Base-by-base conservation (phyloP, 2,329 filamentous ascomycete genomes). In the Escovopsis weberi region DNA sequence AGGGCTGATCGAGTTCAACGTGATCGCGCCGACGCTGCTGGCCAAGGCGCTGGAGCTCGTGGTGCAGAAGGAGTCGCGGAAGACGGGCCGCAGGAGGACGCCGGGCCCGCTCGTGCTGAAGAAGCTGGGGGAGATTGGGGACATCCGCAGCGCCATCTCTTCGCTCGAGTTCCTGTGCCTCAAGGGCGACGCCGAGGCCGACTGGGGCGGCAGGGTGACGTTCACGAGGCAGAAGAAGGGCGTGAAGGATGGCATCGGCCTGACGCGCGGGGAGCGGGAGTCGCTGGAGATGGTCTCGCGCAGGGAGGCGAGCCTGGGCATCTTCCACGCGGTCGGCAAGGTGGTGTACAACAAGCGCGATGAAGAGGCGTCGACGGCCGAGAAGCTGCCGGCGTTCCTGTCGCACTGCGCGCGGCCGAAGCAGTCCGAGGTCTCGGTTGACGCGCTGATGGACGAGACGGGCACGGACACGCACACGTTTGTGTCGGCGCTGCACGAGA, bases 321-420 rank as follows among this genome's bases (percentile, higher is more conserved):
- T 98, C 40, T 98, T 98, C 55, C 91, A 98, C 59, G 87, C 91
- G 1, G 84, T 96, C 11, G 91, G 89, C 4, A 95, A 91, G 57
- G 85, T 98, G 2, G 80, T 96, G 1, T 94, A 96, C 65, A 98
- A 98, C 65, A 98, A 95, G 59, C 75, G 91, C 38, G 73, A 82
- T 19, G 77, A 81, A 38, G 51, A 59, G 8, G 56, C 56, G 8
- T 62, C 68, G 30, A 56, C 60, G 3, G 60, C 62, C 15, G 78
- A 82, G 51, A 59, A 60, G 23, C 63, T 85, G 23, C 81, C 81
- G 5, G 52, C 59, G n/a, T 73, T 77, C 56, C 58, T 84, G 33
- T 64, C 68, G 4, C 68, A 74, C 10, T 61, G 70, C 48, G 68
- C 74, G 6, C 68, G 81, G 5, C 75, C 74, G 1, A 79, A 75